Evolutionary conservation across 2,329 filamentous ascomycete genomes (phyloP), one percentile per base, ranked within the genome.

Genomic region (Cyphellophora europaea): DNA sequence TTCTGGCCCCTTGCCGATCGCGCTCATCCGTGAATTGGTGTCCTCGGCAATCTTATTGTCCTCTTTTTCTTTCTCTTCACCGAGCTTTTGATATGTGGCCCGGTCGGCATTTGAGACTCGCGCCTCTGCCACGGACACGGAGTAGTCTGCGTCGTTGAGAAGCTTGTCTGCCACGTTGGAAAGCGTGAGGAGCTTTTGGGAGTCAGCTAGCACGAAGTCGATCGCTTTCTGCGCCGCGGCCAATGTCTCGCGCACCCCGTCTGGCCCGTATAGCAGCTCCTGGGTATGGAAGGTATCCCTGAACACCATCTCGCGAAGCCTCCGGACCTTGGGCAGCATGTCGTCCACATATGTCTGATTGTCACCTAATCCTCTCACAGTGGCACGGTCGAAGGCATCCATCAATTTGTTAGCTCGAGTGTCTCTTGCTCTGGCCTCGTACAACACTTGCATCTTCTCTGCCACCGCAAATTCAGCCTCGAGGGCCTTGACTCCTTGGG

Each of bases 71-170:
- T 68, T 68, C 44, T 69, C 65, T 25, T 53, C 54, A 16, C 60
- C 56, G 3, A 69, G 54, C 15, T 55, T 60, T 17, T 51, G 48
- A 42, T 67, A 64, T 8, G 62, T 56, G 3, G 59, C 56, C 3
- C 54, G 38, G 13, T 63, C 58, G 1, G 62, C 58, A 31, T 62
- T 59, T 12, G 66, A 57, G 21, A 63, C 61, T 33, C 56, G 61
- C 3, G 68, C 71, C 45, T 69, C 63, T 21, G 68, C 66, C 32
- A 73, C 65, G n/a, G 68, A 67, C 13, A 72, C 62, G 30, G 65
- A 63, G 34, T 71, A 67, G 38, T 71, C 67, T 1, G 67, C 63
- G 15, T 66, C 58, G 39, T 72, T 73, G 37, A 72, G 58, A 5
- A 58, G 50, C 32, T 63, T 58, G 41, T 74, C 71, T 3, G 67